Evolutionary conservation across 371 early-diverging fungal species (phyloP), one percentile per base, ranked within the genome.

Genomic region (Apophysomyces trapeziformis): DNA sequence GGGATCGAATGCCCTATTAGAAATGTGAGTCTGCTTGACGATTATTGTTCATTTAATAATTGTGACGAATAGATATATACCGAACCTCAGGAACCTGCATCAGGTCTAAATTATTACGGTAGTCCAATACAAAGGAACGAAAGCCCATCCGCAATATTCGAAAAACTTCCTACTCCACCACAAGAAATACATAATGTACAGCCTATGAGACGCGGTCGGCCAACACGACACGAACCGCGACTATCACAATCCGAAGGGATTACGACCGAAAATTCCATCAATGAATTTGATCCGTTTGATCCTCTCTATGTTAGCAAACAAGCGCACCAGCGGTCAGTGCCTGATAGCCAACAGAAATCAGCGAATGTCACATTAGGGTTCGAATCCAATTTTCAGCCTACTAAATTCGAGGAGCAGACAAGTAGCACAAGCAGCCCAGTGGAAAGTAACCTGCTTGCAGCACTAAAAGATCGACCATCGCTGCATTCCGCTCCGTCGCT

Each of bases 131-230:
- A 35, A 36, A 57, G 63, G 14, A 68, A 56, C n/a, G 54, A 64
- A 39, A 65, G 65, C 37, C 68, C 71, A 13, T 38, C 58, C 12
- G 67, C 78, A 36, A 77, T 86, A 21, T 83, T 80, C 64, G 78
- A 77, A 63, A 71, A 71, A n/a, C 63, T 76, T 8, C 68, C 81
- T 36, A 62, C 64, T 16, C 71, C 68, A 60, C 76, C 81, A 14
- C 80, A 81, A 58, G 83, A 78, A 63, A 61, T 79, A 18, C 80
- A 74, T 16, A 69, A 65, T 26, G 87, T 90, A 50, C 83, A 81
- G 38, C 91, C 92, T 4, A 92, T 92, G 92, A 83, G 92, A 16
- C 83, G 92, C 61, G 92, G 92, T 43, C 82, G 92, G 12, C 91
- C 90, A 12, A 77, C 82, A 5, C 76, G 84, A 60, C 70, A 61